Base-by-base conservation (phyloP, 306 rosid genomes). In the Pyrus communis region DNA sequence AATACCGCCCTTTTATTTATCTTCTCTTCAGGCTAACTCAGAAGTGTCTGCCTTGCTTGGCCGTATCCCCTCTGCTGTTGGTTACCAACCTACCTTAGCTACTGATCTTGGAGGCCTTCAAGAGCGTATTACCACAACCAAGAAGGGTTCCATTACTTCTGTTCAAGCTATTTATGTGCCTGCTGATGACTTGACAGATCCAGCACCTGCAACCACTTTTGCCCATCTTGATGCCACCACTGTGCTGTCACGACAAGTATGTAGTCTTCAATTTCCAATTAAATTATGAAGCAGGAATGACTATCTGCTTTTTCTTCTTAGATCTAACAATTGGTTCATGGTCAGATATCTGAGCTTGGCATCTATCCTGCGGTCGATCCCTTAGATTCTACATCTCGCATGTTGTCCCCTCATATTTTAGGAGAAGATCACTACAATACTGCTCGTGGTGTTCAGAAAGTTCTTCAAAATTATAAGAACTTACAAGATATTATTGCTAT, bases 211-310 rank as follows among this genome's bases (percentile, higher is more conserved):
- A 46, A 92, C 98, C 23, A 92, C 98, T 17, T 95, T 95, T 14
- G 98, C 98, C 88, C 98, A 95, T 89, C 86, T 95, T 91, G 98
- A 95, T 85, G 98, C 98, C 27, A 95, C 97, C n/a, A 95, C 98
- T 22, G 98, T 94, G 90, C 80, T 95, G 64, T 95, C 98, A 2
- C 86, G 96, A 76, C 96, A 89, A 93, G 96, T 95, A 72, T 75
- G 84, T 61, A 57, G 27, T 46, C 11, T 75, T 79, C 13, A 21
- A 54, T 21, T 18, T 51, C 59, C 52, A 7, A 12, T 17, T 8
- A 14, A 43, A 28, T 19, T 55, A 57, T 38, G 30, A 65, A 31
- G 45, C 45, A 31, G 25, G 25, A 65, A 19, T 65, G 25, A 33
- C 21, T 1, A 1, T 35, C 38, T 30, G 0, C 59, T n/a, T n/a